A percentile compares a stretch with the other conserved stretches of the same genome.
Evolutionary conservation across 192 early-diverging fungal genomes (phyloP).

Genomic region (Jimgerdemannia flammicorona): DNA sequence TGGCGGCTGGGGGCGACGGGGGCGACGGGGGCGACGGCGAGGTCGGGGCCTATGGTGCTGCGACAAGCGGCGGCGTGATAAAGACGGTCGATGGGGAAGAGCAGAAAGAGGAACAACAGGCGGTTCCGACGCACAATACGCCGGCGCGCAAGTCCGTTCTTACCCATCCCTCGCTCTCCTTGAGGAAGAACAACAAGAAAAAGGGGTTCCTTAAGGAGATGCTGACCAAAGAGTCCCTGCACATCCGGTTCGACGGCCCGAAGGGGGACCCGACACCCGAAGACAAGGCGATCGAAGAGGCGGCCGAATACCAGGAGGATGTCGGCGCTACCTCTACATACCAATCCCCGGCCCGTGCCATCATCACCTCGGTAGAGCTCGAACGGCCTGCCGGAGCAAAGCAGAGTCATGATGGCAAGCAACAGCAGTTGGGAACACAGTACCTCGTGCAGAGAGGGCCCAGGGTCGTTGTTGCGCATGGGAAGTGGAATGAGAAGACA

Average conservation of each 20-base stretch:
- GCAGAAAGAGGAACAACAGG: too few species aligned
- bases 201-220: background rate
- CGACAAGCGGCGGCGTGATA: too few species aligned
- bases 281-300: too few species aligned
- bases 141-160: too few species aligned
- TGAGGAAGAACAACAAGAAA: background rate
- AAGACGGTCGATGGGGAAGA: too few species aligned
- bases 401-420: background rate
- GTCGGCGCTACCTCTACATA: too few species aligned
- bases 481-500: background rate
- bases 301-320: too few species aligned
- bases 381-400: background rate
- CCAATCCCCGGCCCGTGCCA: background rate
- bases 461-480: background rate
- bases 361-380: slow-evolving; percentile 4
- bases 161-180: background rate
- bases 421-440: background rate
- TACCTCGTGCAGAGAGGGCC: background rate
- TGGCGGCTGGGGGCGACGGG: background rate
- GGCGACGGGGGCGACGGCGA: too few species aligned
- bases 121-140: too few species aligned
- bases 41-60: too few species aligned
- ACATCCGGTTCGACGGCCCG: background rate
- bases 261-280: background rate
- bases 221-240: background rate